Evolutionary conservation across 768 basidiomycete genomes (phyloP), one percentile per base, ranked within the genome.

Genomic region (Imleria badia): DNA sequence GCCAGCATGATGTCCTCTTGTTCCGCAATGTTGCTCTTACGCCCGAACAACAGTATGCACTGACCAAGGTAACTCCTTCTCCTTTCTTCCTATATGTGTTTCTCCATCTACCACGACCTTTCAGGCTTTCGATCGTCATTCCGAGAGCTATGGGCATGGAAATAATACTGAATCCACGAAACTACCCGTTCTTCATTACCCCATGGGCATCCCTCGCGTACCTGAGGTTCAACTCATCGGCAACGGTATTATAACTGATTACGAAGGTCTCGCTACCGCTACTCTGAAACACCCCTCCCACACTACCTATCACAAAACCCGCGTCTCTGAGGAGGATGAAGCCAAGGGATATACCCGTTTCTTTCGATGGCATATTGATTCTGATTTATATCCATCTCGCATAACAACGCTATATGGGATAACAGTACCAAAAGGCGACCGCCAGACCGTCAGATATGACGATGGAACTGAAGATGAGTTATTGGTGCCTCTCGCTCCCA

Each of bases 171-270:
- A 85, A 51, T 73, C 75, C 41, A 84, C 85, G 19, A 81, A 78
- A 63, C 87, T 87, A 64, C 93, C 91, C 5, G 87, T 94, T 62
- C 82, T 94, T 14, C 91, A 93, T 66, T 89, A 94, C 67, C 81
- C 94, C 63, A 95, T 93, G 77, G 94, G 90, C 36, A 91, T 96
- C 56, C 91, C 94, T 1, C 81, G 86, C 23, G 85, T 89, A 1
- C 90, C 91, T 1, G 90, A 94, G 65, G 94, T 96, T 1, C 94
- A 96, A 68, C 84, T 95, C 51, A 94, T 95, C 65, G 93, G 93
- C 8, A 94, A 94, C 63, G 93, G 94, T 8, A 81, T 74, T 0
- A 85, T 93, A 11, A 85, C 85, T 63, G 73, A 88, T 67, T 86
- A 93, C 75, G 88, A 91, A 68, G 91, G 91, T 10, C 79, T 94